A percentile compares a stretch with the other conserved stretches of the same genome.
phyloP scores from a whole-genome alignment of 345 rosid genomes.

The Luvunga scandens region DNA sequence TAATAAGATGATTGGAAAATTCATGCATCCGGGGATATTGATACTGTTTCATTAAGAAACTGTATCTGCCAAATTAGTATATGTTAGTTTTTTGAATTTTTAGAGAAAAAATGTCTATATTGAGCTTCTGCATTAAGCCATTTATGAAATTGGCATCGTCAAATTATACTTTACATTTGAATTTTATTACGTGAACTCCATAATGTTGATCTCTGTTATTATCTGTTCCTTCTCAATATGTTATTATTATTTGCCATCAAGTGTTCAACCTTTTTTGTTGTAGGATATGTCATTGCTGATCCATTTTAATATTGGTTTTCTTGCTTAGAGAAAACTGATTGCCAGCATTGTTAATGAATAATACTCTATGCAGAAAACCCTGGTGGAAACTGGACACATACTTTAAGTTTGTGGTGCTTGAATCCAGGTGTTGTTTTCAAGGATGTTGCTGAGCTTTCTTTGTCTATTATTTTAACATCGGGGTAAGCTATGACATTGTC shows the following conservation, averaged over 20 bases:
- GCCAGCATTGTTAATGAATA: slow-evolving; percentile 5
- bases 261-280: neutral
- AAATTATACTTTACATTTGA: neutral
- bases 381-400: slow-evolving; percentile 52
- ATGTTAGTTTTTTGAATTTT: neutral
- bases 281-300: neutral
- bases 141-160: neutral
- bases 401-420: slow-evolving; percentile 91
- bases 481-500: slow-evolving; percentile 57
- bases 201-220: neutral
- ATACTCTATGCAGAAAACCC: slow-evolving; percentile 51
- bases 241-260: neutral
- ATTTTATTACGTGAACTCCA: neutral
- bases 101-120: too few relatives aligned
- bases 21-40: neutral
- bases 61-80: neutral
- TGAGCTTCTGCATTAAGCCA: neutral
- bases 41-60: neutral
- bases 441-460: slow-evolving; percentile 81
- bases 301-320: neutral
- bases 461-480: slow-evolving; percentile 87
- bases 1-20: neutral
- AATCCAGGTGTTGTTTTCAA: slow-evolving; percentile 94
- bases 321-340: neutral
- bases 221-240: neutral